Conservation (phyloP, 2,329 filamentous ascomycete genomes). For the Penicillium frequentans region DNA sequence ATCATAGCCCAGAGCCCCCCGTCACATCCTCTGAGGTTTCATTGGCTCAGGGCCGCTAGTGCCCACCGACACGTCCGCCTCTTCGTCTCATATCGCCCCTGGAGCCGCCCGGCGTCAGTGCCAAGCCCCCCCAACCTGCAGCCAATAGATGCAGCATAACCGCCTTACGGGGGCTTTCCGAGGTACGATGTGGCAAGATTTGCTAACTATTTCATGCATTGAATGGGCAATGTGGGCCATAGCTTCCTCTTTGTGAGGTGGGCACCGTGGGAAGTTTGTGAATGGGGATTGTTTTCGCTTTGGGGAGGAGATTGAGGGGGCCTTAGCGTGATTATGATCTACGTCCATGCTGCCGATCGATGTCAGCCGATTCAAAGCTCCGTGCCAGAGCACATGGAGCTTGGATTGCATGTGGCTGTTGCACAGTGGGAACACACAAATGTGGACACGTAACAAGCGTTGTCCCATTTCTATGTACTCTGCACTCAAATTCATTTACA, state of each 20-base stretch:
- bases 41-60: constrained; percentile 19
- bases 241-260: not conserved
- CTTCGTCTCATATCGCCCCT: constrained; percentile 21
- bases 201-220: not conserved
- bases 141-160: constrained; percentile 11
- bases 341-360: constrained; percentile 10
- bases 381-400: not conserved
- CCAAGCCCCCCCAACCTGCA: constrained; percentile 12
- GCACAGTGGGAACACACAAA: not conserved
- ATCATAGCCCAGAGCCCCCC: constrained; percentile 5
- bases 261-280: not conserved
- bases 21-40: constrained; percentile 18
- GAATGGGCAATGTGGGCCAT: not conserved
- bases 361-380: constrained; percentile 1
- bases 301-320: not conserved
- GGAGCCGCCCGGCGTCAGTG: constrained; percentile 20
- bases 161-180: constrained; percentile 1
- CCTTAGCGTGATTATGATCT: constrained; percentile 19
- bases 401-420: not conserved
- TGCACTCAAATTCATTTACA: too few species aligned
- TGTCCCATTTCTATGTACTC: too few species aligned
- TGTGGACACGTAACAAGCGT: not conserved
- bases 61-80: constrained; percentile 8
- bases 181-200: not conserved
- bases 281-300: not conserved